A percentile compares a stretch with the other conserved stretches of the same genome.
phyloP scores from a whole-genome alignment of 2,329 filamentous ascomycete genomes.

The Emergomyces orientalis region DNA sequence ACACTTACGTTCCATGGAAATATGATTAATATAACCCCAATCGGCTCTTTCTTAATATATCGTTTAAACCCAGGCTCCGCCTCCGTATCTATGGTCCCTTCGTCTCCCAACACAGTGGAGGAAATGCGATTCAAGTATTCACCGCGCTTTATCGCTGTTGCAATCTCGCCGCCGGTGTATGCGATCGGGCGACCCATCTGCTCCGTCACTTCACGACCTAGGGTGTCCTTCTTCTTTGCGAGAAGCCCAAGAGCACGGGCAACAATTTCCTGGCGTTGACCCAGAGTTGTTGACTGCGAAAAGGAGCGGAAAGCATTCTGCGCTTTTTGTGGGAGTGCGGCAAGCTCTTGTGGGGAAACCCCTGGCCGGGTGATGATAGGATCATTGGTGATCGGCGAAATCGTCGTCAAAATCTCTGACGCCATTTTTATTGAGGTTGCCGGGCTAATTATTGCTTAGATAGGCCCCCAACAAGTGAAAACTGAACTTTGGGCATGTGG shows the following conservation, averaged over 20 bases:
- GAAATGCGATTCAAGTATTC: constrained; percentile 81
- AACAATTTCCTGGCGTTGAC: constrained; percentile 69
- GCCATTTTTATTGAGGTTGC: constrained; percentile 34
- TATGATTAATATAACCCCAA: constrained; percentile 79
- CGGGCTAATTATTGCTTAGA: not conserved
- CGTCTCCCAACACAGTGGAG: constrained; percentile 59
- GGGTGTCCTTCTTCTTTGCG: constrained; percentile 61
- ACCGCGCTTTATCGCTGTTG: constrained; percentile 73
- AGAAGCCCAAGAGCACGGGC: constrained; percentile 67
- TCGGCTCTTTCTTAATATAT: constrained; percentile 78
- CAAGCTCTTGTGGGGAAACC: constrained; percentile 59
- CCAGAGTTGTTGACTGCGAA: constrained; percentile 65
- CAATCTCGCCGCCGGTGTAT: constrained; percentile 73
- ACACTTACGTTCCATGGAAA: constrained; percentile 89
- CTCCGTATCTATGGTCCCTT: constrained; percentile 62
- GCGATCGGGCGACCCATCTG: constrained; percentile 94
- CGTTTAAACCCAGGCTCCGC: constrained; percentile 79
- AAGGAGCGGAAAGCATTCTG: constrained; percentile 68
- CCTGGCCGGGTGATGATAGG: constrained; percentile 71
- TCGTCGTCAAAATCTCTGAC: constrained; percentile 58
- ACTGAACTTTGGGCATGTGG: not conserved
- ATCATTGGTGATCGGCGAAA: constrained; percentile 84
- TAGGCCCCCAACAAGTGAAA: not conserved
- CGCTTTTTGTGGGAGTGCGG: constrained; percentile 61
- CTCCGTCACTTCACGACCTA: constrained; percentile 76